A percentile compares a stretch with the other conserved stretches of the same genome.
phyloP scores from a whole-genome alignment of 75 land plant genomes.

The Sequoiadendron giganteum region DNA sequence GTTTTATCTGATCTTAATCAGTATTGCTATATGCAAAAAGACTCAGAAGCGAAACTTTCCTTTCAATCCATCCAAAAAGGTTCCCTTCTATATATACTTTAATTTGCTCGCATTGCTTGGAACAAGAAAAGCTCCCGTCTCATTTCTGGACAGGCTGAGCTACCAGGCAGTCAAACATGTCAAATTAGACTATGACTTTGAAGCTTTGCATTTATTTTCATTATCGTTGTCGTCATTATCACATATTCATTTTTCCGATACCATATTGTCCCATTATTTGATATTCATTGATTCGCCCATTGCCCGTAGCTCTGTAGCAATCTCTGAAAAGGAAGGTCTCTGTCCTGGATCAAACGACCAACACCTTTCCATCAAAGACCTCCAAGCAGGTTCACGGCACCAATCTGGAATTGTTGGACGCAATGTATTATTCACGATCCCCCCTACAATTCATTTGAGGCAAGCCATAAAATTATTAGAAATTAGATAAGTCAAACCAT shows the following conservation, averaged over 20 bases:
- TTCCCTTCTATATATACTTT: neutral
- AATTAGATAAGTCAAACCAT: neutral
- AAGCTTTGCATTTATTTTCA: constrained; percentile 1
- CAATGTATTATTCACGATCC: constrained; percentile 74
- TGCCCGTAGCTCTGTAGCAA: constrained; percentile 66
- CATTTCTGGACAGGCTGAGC: neutral
- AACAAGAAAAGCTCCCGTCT: neutral
- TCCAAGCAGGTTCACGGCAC: constrained; percentile 89
- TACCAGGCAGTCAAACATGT: neutral
- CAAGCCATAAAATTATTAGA: neutral
- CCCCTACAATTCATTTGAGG: constrained; percentile 40
- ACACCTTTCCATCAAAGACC: constrained; percentile 77
- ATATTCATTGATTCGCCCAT: constrained; percentile 75
- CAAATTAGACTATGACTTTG: neutral
- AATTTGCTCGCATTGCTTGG: neutral
- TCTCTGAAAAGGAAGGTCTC: constrained; percentile 79
- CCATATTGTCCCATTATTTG: constrained; percentile 26
- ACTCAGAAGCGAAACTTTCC: neutral
- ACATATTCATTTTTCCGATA: constrained; percentile 48
- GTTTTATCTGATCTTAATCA: neutral
- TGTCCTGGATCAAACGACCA: constrained; percentile 73
- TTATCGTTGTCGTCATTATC: constrained; percentile 18
- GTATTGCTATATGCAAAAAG: neutral
- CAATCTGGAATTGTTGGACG: constrained; percentile 77
- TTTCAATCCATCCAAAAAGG: neutral